A percentile compares a stretch with the other conserved stretches of the same genome.
Evolutionary conservation across 2,329 filamentous ascomycete species (phyloP).

Genomic region (Fusarium tuaranense): DNA sequence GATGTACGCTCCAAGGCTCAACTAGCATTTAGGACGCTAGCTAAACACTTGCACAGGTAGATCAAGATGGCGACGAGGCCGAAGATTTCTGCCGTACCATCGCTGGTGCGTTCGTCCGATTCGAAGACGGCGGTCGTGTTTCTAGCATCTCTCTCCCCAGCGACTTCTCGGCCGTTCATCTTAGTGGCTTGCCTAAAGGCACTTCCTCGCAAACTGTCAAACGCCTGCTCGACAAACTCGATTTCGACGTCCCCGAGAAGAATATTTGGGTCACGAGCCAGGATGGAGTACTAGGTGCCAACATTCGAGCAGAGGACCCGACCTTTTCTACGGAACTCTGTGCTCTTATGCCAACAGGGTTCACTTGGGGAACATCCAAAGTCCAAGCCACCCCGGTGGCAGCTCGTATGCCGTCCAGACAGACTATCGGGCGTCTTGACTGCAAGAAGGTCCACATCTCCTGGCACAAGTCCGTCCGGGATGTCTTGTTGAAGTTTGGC

Average conservation of each 20-base stretch:
- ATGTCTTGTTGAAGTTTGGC: constrained; percentile 47
- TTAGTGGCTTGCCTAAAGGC: constrained; percentile 43
- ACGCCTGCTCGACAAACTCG: neutral
- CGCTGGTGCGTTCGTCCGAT: constrained; percentile 45
- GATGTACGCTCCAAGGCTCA: neutral
- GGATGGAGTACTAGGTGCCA: neutral
- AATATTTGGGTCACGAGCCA: neutral
- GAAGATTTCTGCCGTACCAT: neutral
- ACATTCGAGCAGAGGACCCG: constrained; percentile 22
- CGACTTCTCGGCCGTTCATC: constrained; percentile 52
- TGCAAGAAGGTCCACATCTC: constrained; percentile 51
- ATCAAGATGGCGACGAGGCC: neutral
- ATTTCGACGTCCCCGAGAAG: neutral
- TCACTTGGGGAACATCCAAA: neutral
- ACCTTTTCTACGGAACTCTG: constrained; percentile 13
- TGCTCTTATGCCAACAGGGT: neutral
- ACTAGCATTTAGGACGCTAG: too few species aligned
- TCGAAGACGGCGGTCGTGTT: constrained; percentile 49
- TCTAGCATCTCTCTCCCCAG: constrained; percentile 46
- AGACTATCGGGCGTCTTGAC: constrained; percentile 47
- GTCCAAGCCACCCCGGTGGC: neutral
- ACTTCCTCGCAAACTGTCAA: constrained; percentile 27
- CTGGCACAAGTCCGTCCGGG: constrained; percentile 49
- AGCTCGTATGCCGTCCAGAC: constrained; percentile 37
- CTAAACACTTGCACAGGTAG: neutral